These are phyloP conservation scores for Talaromyces stipitatus DNA, from an alignment of 495 filamentous ascomycete genomes.

Conservation along the genomic window DNA sequence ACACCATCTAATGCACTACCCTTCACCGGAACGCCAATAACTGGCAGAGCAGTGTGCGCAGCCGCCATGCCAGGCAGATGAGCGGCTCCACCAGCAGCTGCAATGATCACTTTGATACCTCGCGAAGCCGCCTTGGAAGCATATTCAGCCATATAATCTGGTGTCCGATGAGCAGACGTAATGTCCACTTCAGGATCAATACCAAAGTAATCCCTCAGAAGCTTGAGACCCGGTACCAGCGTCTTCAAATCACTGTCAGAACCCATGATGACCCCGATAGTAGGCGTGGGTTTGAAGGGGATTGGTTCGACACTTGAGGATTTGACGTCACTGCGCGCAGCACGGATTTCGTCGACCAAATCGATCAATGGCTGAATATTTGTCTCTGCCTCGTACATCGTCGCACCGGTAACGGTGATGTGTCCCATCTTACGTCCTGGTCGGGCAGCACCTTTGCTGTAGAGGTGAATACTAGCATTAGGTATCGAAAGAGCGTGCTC, in stretches of 20 bases:
- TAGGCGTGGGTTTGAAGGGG: slow-evolving; percentile 37
- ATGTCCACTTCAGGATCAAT: slow-evolving; percentile 75
- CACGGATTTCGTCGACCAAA: slow-evolving; percentile 55
- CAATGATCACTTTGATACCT: slow-evolving; percentile 86
- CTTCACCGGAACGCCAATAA: slow-evolving; percentile 89
- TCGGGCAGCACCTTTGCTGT: slow-evolving; percentile 79
- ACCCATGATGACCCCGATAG: slow-evolving; percentile 87
- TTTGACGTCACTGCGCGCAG: slow-evolving; percentile 44
- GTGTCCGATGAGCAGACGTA: slow-evolving; percentile 91
- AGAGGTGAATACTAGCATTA: slow-evolving; percentile 71
- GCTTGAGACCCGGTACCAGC: slow-evolving; percentile 65
- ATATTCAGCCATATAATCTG: slow-evolving; percentile 71
- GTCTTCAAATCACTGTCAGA: slow-evolving; percentile 87
- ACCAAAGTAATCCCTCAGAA: slow-evolving; percentile 62
- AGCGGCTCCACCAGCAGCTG: slow-evolving; percentile 87
- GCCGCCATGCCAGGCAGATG: slow-evolving; percentile 91
- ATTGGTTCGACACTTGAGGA: slow-evolving; percentile 16
- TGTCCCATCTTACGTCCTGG: slow-evolving; percentile 94
- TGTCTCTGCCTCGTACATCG: slow-evolving; percentile 64
- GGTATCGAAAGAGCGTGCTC: slow-evolving; percentile 53
- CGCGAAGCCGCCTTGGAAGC: slow-evolving; percentile 57
- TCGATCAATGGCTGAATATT: slow-evolving; percentile 60
- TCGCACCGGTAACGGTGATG: slow-evolving; percentile 64
- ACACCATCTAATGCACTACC: slow-evolving; percentile 79
- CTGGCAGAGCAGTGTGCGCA: slow-evolving; percentile 77